phyloP scores from a whole-genome alignment of 2,329 filamentous ascomycete genomes.

The Dactylonectria macrodidyma region DNA sequence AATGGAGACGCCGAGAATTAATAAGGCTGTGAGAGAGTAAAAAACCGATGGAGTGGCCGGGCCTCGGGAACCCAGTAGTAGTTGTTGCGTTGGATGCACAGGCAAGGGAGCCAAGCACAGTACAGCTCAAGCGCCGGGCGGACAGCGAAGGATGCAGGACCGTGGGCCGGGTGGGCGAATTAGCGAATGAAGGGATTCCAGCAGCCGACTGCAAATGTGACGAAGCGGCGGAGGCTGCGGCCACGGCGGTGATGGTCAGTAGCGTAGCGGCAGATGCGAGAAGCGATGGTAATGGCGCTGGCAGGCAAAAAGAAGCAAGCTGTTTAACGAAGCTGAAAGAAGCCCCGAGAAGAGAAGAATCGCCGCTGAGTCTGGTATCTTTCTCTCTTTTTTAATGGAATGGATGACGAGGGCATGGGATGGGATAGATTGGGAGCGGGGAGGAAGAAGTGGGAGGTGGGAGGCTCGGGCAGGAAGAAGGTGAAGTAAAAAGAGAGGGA shows the following conservation, averaged over 20 bases:
- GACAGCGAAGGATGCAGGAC: conserved; percentile 47
- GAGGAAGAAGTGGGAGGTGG: conserved; percentile 17
- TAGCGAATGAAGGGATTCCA: conserved; percentile 49
- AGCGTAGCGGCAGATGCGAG: background rate
- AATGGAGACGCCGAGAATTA: conserved; percentile 14
- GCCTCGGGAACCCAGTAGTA: conserved; percentile 17
- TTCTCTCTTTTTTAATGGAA: background rate
- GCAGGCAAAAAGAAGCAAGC: conserved; percentile 8
- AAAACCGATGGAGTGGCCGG: conserved; percentile 15
- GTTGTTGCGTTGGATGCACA: conserved; percentile 33
- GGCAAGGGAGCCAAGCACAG: conserved; percentile 33
- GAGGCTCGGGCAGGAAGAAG: conserved; percentile 34
- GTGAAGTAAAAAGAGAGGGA: conserved; percentile 32
- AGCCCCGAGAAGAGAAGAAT: conserved; percentile 17
- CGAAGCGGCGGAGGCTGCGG: conserved; percentile 33
- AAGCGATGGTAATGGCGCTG: background rate
- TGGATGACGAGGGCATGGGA: conserved; percentile 14
- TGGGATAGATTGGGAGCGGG: conserved; percentile 2
- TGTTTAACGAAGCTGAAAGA: conserved; percentile 12
- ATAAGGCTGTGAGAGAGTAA: conserved; percentile 4
- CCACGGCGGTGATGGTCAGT: conserved; percentile 35
- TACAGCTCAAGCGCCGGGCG: conserved; percentile 44
- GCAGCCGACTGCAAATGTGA: conserved; percentile 49
- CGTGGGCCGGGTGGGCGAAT: conserved; percentile 45
- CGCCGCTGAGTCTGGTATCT: background rate